Evolutionary conservation across 768 basidiomycete species (phyloP), one percentile per base, ranked within the genome.

Genomic region (Podaxis sp.): DNA sequence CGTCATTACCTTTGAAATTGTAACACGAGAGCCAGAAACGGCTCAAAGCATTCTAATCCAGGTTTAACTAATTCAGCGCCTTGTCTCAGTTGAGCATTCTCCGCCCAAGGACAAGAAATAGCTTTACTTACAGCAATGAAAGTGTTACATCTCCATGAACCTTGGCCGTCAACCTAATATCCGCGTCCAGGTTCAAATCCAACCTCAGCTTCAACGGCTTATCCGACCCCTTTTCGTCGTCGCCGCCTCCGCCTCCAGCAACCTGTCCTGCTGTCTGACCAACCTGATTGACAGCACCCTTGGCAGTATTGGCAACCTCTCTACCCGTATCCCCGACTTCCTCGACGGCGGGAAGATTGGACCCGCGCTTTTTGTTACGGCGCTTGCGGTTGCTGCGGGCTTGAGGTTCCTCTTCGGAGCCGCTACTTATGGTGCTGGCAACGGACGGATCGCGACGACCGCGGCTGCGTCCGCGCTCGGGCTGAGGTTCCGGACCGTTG

Each of bases 71-170:
- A 17, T 56, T 62, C 24, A 62, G 61, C 61, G 61, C 61, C 61
- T 62, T 62, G 33, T 51, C 55, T 62, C 48, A 56, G 61, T 56
- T 62, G 48, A 56, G 55, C 37, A 56, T 20, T 55, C 61, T 38
- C 28, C 17, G 10, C 33, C 53, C 53, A 53, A 28, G 33, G 15
- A n/a, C n/a, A 17, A 55, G 62, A n/a, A 36, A 36, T 24, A 57
- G 46, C 20, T 15, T 41, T 59, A 68, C 69, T 70, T 52, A 70
- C 73, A 75, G 64, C 38, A 76, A 66, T 0, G 73, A 71, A 24
- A 75, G 70, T 0, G 75, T 75, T 7, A 76, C 64, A 55, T 76
- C 74, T 33, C 74, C 75, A 61, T 75, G 71, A 17, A 75, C 67
- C 54, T 71, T 66, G 28, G 75, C 76, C 57, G 73, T 75, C 61